Percentiles rank a stretch among this genome's conserved stretches.
Evolutionary conservation across 345 rosid genomes (phyloP).

Genomic region (Turnera subulata): DNA sequence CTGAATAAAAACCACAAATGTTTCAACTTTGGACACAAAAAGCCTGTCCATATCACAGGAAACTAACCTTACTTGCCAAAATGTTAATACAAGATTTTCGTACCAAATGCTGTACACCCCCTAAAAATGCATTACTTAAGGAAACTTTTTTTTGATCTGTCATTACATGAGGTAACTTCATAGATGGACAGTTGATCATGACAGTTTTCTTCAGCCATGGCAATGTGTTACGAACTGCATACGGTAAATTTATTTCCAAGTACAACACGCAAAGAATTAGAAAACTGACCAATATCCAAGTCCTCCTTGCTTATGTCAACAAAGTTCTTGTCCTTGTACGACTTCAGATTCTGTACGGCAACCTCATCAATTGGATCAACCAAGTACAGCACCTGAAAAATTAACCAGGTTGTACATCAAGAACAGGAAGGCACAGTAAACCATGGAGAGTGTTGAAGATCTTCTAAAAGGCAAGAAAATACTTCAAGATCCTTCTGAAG

Average conservation of each 20-base stretch:
- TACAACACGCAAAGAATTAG: neutral
- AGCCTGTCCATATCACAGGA: neutral
- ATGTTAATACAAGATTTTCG: too few species aligned
- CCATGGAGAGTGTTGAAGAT: conserved; percentile 1
- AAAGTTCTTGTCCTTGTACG: conserved; percentile 93
- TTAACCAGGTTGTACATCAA: conserved; percentile 7
- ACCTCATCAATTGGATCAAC: conserved; percentile 96
- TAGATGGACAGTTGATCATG: too few species aligned
- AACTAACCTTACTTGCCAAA: too few species aligned
- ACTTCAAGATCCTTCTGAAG: conserved; percentile 84
- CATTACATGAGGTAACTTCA: too few species aligned
- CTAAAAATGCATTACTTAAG: too few species aligned
- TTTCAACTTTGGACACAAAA: neutral
- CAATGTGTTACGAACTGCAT: neutral
- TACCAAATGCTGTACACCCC: too few species aligned
- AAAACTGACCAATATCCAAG: conserved; percentile 71
- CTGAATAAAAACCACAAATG: neutral
- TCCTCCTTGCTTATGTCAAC: conserved; percentile 98
- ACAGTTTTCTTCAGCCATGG: too few species aligned
- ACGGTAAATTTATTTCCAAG: neutral
- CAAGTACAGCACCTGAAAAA: conserved; percentile 62
- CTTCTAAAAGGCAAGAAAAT: conserved; percentile 17
- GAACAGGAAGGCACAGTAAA: neutral
- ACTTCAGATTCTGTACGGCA: conserved; percentile 80
- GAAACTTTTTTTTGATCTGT: too few species aligned